Base-by-base conservation (phyloP, 371 early-diverging fungal species). In the Apophysomyces variabilis region DNA sequence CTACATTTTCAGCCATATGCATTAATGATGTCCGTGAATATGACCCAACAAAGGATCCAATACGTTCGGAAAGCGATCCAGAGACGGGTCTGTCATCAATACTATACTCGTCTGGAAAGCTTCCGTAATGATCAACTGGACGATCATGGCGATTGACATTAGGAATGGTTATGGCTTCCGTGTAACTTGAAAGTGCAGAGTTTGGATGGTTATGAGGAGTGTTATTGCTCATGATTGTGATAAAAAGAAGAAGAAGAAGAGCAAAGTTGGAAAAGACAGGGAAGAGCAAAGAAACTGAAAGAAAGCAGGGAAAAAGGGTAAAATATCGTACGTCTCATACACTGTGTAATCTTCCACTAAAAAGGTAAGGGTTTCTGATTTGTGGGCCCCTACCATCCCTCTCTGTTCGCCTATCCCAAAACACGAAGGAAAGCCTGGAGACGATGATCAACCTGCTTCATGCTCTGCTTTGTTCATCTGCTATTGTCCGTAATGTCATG, bases 1-100 rank as follows among this genome's bases (percentile, higher is more conserved):
- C 60, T 35, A 83, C 38, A 60, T 83, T 83, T 50, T 83, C 83
- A 9, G 80, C 83, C 83, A 83, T 80, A 63, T 70, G 77, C 76
- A 78, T 83, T 56, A 83, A 68, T 0, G 80, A 76, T 1, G 83
- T 78, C n/a, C 83, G 66, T 18, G 83, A 80, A 59, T 78, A 83
- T 7, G 83, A 80, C 12, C 80, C 83, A n/a, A 77, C 83, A 75
- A 80, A 83, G 1, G 73, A 73, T 14, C 73, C 77, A 37, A 76
- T 57, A 35, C 73, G 69, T 7, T 64, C 69, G 13, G 73, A 69
- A 4, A 73, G 35, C 1, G 73, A 66, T 4, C 61, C 57, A 0
- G 63, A 67, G 7, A 66, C 14, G 43, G 38, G 62, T 62, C 68
- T 59, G 16, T 66, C 70, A 43, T 43, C 12, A 13, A 45, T 6